A percentile compares a stretch with the other conserved stretches of the same genome.
These are phyloP conservation scores for Aspergillus wentii DNA, from an alignment of 495 filamentous ascomycete genomes.

Conservation along the genomic window DNA sequence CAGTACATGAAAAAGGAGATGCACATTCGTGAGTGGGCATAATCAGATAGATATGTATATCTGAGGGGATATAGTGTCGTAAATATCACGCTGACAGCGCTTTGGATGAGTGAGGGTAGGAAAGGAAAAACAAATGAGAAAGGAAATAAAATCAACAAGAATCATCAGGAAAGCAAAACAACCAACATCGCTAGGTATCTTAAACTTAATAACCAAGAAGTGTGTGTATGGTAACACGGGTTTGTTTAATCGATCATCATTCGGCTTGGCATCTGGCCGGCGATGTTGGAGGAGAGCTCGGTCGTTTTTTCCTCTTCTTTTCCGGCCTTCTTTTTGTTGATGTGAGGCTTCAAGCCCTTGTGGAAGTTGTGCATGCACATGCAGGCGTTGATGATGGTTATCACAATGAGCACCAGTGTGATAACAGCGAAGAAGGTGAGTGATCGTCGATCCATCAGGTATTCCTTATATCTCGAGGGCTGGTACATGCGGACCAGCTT, in stretches of 20 bases:
- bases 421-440: constrained; percentile 93
- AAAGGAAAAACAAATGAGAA: constrained; percentile 9
- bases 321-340: constrained; percentile 57
- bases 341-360: constrained; percentile 83
- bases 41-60: constrained; percentile 6
- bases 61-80: no score
- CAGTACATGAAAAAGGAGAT: constrained; percentile 16
- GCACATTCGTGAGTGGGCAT: constrained; percentile 19
- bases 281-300: constrained; percentile 55
- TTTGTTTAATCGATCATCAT: constrained; percentile 82
- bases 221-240: no score
- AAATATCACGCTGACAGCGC: constrained; percentile 18
- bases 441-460: constrained; percentile 68
- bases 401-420: constrained; percentile 78
- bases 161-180: constrained; percentile 16
- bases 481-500: constrained; percentile 95
- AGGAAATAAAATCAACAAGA: constrained; percentile 18
- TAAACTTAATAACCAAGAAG: no score
- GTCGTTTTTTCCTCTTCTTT: constrained; percentile 70
- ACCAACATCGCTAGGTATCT: constrained; percentile 22
- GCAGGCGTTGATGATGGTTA: constrained; percentile 84
- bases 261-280: constrained; percentile 50
- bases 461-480: constrained; percentile 43
- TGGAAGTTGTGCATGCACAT: constrained; percentile 88
- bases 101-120: not conserved